These are phyloP conservation scores for Hyaloscypha bicolor DNA, from an alignment of 495 filamentous ascomycete genomes.

Conservation along the genomic window DNA sequence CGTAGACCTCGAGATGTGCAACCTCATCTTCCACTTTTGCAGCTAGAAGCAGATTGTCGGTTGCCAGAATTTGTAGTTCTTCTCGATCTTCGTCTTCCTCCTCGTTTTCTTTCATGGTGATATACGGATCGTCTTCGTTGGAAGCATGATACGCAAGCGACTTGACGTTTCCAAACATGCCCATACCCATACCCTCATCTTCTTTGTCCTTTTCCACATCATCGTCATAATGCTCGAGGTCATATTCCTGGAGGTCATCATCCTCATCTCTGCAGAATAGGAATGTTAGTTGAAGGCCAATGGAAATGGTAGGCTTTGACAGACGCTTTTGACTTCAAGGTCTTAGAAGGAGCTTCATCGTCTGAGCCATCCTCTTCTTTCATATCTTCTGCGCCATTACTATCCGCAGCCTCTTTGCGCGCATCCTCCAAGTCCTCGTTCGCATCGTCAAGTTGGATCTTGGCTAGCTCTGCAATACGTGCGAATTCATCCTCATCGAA, in stretches of 20 bases:
- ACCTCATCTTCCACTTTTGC: conserved; percentile 97
- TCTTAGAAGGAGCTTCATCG: conserved; percentile 24
- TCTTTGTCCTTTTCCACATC: conserved; percentile 67
- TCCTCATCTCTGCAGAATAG: conserved; percentile 55
- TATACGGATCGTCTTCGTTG: conserved; percentile 93
- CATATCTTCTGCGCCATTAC: conserved; percentile 40
- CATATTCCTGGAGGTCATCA: conserved; percentile 91
- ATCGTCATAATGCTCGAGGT: conserved; percentile 92
- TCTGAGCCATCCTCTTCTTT: conserved; percentile 33
- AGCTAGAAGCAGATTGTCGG: conserved; percentile 88
- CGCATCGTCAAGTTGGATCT: conserved; percentile 90
- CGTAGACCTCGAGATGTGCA: conserved; percentile 93
- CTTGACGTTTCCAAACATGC: conserved; percentile 94
- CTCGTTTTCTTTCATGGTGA: conserved; percentile 76
- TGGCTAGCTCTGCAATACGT: conserved; percentile 86
- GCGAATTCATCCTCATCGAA: conserved; percentile 92
- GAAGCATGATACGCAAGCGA: conserved; percentile 90
- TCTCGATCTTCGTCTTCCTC: conserved; percentile 88
- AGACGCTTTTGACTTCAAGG: conserved; percentile 30
- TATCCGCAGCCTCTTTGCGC: conserved; percentile 40
- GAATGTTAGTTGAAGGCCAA: conserved; percentile 1
- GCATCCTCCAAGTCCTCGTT: conserved; percentile 81
- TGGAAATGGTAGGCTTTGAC: conserved; percentile 7
- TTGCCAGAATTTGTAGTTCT: conserved; percentile 88
- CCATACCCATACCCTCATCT: conserved; percentile 67